These are phyloP conservation scores for Saccharomycopsis capsularis DNA, from an alignment of 805 yeast genomes.

Conservation along the genomic window DNA sequence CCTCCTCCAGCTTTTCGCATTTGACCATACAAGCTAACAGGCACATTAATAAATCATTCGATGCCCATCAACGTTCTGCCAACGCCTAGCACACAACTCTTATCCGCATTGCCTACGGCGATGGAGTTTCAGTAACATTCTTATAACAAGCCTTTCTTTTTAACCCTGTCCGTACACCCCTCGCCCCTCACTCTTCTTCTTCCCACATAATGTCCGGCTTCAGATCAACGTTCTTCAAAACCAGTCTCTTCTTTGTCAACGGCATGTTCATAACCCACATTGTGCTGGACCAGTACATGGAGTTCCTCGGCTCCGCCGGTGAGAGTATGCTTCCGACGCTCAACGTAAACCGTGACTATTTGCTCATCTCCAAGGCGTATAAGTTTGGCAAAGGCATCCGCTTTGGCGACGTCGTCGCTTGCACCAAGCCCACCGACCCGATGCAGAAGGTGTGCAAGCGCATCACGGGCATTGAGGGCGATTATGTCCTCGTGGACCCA, in stretches of 20 bases:
- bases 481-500: conserved; percentile 75
- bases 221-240: neutral
- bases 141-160: too few species aligned
- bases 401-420: conserved; percentile 85
- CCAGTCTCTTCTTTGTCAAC: conserved; percentile 23
- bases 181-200: too few species aligned
- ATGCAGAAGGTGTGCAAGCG: conserved; percentile 83
- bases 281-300: conserved; percentile 58
- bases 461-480: conserved; percentile 95
- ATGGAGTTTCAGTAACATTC: too few species aligned
- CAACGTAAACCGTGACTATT: conserved; percentile 66
- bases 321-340: conserved; percentile 95
- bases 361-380: conserved; percentile 61
- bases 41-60: too few species aligned
- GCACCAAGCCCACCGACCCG: conserved; percentile 85
- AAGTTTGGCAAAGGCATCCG: conserved; percentile 57
- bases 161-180: too few species aligned
- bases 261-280: conserved; percentile 45
- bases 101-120: too few species aligned
- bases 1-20: too few species aligned
- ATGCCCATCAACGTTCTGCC: too few species aligned
- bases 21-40: too few species aligned
- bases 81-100: too few species aligned
- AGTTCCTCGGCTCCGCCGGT: conserved; percentile 77
- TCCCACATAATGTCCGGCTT: too few species aligned